These are phyloP conservation scores for Ceriops tagal DNA, from an alignment of 345 rosid genomes.

Conservation along the genomic window DNA sequence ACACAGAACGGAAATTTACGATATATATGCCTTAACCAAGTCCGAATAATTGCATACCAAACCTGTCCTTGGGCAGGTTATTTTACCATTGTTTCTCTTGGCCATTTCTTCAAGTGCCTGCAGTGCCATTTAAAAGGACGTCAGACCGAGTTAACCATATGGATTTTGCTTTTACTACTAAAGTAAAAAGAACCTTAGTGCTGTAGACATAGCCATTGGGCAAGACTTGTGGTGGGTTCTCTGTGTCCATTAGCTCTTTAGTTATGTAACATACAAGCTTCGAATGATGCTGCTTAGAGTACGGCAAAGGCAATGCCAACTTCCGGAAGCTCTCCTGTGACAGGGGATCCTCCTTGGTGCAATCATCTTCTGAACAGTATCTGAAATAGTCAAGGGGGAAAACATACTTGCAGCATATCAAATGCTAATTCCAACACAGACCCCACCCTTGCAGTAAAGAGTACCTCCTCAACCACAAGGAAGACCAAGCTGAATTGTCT, in stretches of 20 bases:
- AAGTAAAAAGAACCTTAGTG: slow-evolving; percentile 57
- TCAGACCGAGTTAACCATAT: slow-evolving; percentile 3
- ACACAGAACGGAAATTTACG: slow-evolving; percentile 31
- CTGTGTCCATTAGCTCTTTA: slow-evolving; percentile 94
- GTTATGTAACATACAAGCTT: slow-evolving; percentile 96
- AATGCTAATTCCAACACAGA: background rate
- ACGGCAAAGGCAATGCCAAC: slow-evolving; percentile 78
- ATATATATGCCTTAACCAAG: slow-evolving; percentile 84
- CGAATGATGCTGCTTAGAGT: slow-evolving; percentile 93
- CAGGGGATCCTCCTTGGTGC: slow-evolving; percentile 93
- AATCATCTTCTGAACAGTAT: slow-evolving; percentile 72
- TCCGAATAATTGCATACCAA: slow-evolving; percentile 57
- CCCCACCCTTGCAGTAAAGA: background rate
- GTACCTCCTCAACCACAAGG: background rate
- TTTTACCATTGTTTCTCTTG: slow-evolving; percentile 59
- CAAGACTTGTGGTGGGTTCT: slow-evolving; percentile 95
- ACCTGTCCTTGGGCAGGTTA: slow-evolving; percentile 86
- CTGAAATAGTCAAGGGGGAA: slow-evolving; percentile 52
- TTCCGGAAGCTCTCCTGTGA: slow-evolving; percentile 90
- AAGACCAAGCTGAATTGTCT: too few relatives aligned
- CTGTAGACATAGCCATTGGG: slow-evolving; percentile 97
- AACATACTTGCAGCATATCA: background rate
- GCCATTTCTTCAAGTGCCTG: slow-evolving; percentile 98
- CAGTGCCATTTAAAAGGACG: background rate
- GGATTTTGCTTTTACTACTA: slow-evolving; percentile 1